Evolutionary conservation across 192 early-diverging fungal genomes (phyloP).

Genomic region (Backusella luteola): DNA sequence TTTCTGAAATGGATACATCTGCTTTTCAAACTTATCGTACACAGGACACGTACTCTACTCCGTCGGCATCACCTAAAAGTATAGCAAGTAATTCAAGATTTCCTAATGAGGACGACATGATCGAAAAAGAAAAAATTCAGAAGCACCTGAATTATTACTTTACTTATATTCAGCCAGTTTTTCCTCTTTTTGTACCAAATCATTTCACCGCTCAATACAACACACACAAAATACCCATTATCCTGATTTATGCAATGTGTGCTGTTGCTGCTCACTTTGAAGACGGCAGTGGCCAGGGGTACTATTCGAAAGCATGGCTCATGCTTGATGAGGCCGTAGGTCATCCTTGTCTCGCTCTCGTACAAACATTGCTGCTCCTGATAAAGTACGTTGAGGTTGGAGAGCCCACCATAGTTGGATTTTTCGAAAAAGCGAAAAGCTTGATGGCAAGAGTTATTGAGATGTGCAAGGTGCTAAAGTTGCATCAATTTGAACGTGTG

Average conservation of each 20-base stretch:
- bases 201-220: slow-evolving; percentile 7
- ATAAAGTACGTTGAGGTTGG: neutral
- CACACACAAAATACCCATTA: neutral
- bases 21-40: neutral
- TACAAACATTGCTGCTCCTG: slow-evolving; percentile 7
- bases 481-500: neutral
- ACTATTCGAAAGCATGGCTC: neutral
- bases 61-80: slow-evolving; percentile 6
- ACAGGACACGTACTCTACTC: neutral
- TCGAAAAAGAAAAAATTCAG: slow-evolving; percentile 3
- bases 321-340: neutral
- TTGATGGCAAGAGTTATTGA: slow-evolving; percentile 6
- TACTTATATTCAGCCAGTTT: neutral
- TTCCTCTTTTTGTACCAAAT: slow-evolving; percentile 15
- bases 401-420: neutral
- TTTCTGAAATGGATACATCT: neutral
- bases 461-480: slow-evolving; percentile 4
- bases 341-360: neutral
- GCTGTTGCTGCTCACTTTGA: slow-evolving; percentile 42
- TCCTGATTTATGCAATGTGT: slow-evolving; percentile 51
- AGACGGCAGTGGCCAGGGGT: neutral
- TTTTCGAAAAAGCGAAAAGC: slow-evolving; percentile 4
- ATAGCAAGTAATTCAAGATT: slow-evolving; percentile 7
- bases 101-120: neutral
- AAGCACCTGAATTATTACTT: slow-evolving; percentile 5